phyloP scores from a whole-genome alignment of 345 rosid species.

The thale cress (Arabidopsis thaliana) region DNA sequence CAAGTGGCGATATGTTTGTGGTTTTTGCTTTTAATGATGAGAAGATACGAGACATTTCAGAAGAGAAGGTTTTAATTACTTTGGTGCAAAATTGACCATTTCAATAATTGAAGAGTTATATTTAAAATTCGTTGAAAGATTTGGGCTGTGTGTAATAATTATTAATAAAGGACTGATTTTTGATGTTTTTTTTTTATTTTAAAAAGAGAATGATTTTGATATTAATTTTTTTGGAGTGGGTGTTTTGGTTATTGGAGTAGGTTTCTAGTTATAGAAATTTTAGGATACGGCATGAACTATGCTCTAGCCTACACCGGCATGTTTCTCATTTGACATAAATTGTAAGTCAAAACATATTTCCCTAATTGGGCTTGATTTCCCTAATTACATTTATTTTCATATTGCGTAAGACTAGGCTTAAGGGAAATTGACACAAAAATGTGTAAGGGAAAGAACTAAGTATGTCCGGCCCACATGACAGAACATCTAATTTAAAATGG shows the following conservation, averaged over 20 bases:
- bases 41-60: conserved; percentile 24
- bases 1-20: conserved; percentile 45
- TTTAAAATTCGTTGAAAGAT: conserved; percentile 14
- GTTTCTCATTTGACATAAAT: background rate
- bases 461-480: conserved; percentile 5
- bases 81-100: conserved; percentile 10
- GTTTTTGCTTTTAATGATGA: conserved; percentile 11
- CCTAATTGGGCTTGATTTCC: background rate
- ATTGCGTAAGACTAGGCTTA: background rate
- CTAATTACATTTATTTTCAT: background rate
- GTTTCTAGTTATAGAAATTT: background rate
- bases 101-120: conserved; percentile 10
- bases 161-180: no score
- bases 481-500: background rate
- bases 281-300: conserved; percentile 2
- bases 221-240: background rate
- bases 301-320: background rate
- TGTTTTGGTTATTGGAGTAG: conserved; percentile 2
- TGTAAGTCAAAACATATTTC: background rate
- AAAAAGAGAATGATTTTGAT: background rate
- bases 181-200: no score
- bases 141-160: background rate
- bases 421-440: no score
- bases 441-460: background rate
- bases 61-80: background rate